These are phyloP conservation scores for Cruciata laevipes DNA, from an alignment of 257 asterid genomes.

Conservation along the genomic window DNA sequence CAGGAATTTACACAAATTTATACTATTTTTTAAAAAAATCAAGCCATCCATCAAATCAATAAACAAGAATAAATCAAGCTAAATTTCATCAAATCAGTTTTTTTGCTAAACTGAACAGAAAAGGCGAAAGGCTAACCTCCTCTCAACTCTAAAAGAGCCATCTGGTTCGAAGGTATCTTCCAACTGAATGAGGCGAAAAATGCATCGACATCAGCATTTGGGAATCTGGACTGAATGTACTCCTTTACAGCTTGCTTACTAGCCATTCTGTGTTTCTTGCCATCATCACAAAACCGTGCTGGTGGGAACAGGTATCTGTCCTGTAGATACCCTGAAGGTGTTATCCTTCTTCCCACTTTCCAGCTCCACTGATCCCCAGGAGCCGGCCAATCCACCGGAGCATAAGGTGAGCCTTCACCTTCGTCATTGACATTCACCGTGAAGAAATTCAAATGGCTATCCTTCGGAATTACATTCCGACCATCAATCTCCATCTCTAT, in stretches of 20 bases:
- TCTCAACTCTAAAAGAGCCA: background rate
- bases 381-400: slow-evolving; percentile 75
- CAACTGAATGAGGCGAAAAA: slow-evolving; percentile 79
- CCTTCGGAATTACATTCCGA: slow-evolving; percentile 26
- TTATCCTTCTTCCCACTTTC: slow-evolving; percentile 66
- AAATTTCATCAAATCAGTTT: too few relatives aligned
- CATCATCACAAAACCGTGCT: slow-evolving; percentile 26
- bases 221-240: slow-evolving; percentile 43
- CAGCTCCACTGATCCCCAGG: slow-evolving; percentile 92
- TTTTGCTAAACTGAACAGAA: too few relatives aligned
- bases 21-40: too few relatives aligned
- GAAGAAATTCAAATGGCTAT: slow-evolving; percentile 41
- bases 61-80: too few relatives aligned
- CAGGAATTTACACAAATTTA: too few relatives aligned
- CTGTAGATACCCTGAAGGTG: slow-evolving; percentile 42
- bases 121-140: too few relatives aligned
- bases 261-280: slow-evolving; percentile 28
- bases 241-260: slow-evolving; percentile 64
- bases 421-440: slow-evolving; percentile 45
- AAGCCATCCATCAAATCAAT: too few relatives aligned
- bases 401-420: slow-evolving; percentile 87
- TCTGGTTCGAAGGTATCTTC: slow-evolving; percentile 55
- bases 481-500: slow-evolving; percentile 49
- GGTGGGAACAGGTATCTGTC: slow-evolving; percentile 77
- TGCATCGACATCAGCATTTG: slow-evolving; percentile 42